A percentile compares a stretch with the other conserved stretches of the same genome.
Conservation (phyloP, 2,329 filamentous ascomycete genomes). For the Sarocladium brachiariae region DNA sequence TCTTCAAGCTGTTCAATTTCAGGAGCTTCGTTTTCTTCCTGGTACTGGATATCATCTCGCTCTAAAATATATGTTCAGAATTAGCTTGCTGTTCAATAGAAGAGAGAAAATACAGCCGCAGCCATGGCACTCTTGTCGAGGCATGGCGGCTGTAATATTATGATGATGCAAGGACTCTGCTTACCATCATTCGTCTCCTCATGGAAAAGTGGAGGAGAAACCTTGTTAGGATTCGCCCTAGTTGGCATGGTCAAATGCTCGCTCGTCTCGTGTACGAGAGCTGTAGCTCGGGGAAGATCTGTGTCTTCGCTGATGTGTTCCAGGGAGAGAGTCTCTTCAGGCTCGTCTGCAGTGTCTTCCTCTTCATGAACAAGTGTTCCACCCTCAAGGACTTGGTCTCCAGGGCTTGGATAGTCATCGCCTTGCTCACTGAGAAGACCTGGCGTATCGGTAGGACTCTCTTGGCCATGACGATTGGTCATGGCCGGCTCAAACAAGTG, state of each 20-base stretch:
- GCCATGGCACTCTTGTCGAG: no score
- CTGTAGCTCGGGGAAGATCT: not conserved
- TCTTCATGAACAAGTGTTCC: not conserved
- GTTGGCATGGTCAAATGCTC: not conserved
- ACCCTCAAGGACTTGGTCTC: constrained; percentile 4
- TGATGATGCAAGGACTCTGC: no score
- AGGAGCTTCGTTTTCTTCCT: not conserved
- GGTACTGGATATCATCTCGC: not conserved
- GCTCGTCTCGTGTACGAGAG: not conserved
- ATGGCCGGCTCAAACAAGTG: constrained; percentile 28
- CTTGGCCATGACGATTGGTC: constrained; percentile 17
- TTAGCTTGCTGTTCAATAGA: no score
- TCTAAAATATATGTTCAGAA: not conserved
- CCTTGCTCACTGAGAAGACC: not conserved
- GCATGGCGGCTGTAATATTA: no score
- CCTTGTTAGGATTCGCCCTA: not conserved
- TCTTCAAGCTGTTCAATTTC: not conserved
- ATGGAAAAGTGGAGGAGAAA: no score
- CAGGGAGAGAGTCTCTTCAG: no score
- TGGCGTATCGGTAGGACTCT: constrained; percentile 16
- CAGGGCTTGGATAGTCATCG: constrained; percentile 8
- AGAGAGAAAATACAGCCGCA: no score
- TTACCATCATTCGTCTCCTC: no score
- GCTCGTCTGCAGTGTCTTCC: not conserved
- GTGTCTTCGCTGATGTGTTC: no score